Conservation (phyloP, 2,329 filamentous ascomycete species). For the Penicillium thymicola region DNA sequence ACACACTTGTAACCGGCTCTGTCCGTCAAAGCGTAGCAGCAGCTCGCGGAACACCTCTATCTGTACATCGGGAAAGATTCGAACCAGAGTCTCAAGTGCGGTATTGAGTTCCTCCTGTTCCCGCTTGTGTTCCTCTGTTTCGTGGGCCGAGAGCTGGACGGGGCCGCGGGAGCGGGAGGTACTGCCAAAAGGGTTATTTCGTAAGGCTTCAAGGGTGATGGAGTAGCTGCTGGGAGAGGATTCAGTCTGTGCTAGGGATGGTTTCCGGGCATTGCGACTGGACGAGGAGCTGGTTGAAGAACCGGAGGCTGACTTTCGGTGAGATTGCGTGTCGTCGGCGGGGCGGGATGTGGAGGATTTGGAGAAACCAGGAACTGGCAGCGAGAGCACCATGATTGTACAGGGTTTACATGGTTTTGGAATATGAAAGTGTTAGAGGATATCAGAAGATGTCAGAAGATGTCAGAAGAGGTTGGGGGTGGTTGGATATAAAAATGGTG, state of each 20-base stretch:
- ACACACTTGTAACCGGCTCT: slow-evolving; percentile 46
- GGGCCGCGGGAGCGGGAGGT: slow-evolving; percentile 26
- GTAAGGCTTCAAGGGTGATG: slow-evolving; percentile 44
- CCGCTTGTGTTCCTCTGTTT: slow-evolving; percentile 31
- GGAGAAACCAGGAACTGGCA: slow-evolving; percentile 37
- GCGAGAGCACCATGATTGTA: slow-evolving; percentile 38
- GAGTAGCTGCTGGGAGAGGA: slow-evolving; percentile 26
- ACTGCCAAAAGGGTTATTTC: slow-evolving; percentile 44
- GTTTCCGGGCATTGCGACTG: slow-evolving; percentile 13
- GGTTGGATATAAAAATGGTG: neutral
- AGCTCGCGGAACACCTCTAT: slow-evolving; percentile 49
- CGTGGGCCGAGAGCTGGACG: slow-evolving; percentile 12
- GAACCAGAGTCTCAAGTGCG: slow-evolving; percentile 40
- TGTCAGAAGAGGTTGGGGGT: neutral
- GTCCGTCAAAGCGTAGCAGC: slow-evolving; percentile 45
- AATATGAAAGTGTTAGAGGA: neutral
- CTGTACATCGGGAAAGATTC: slow-evolving; percentile 47
- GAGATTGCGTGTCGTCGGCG: slow-evolving; percentile 23
- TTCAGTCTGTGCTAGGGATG: slow-evolving; percentile 8
- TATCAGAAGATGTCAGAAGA: neutral
- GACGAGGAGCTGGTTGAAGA: slow-evolving; percentile 15
- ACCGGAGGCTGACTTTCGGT: slow-evolving; percentile 14
- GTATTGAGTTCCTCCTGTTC: slow-evolving; percentile 43
- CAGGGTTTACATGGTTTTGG: slow-evolving; percentile 29
- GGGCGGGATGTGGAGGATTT: slow-evolving; percentile 30